phyloP scores from a whole-genome alignment of 2,329 filamentous ascomycete genomes.

The Torrubiella hemipterigena region DNA sequence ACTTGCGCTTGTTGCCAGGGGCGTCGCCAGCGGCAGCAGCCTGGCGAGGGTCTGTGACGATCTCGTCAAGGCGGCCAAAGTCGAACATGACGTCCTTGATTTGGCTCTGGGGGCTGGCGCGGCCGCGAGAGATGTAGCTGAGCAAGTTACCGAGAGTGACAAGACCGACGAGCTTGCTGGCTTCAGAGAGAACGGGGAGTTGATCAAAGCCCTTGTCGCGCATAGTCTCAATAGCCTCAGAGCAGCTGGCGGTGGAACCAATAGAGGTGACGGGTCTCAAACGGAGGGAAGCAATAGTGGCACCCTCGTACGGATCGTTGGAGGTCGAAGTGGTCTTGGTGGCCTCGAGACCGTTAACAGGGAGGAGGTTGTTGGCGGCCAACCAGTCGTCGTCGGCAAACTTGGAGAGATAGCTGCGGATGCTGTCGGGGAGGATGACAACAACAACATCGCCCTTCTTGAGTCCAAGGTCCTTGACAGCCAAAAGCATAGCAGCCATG shows the following conservation, averaged over 20 bases:
- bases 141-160: conserved; percentile 93
- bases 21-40: conserved; percentile 30
- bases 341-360: conserved; percentile 40
- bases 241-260: conserved; percentile 55
- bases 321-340: conserved; percentile 24
- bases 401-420: conserved; percentile 94
- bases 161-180: conserved; percentile 70
- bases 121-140: conserved; percentile 75
- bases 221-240: conserved; percentile 94
- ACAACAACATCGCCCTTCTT: conserved; percentile 80
- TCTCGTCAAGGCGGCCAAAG: conserved; percentile 76
- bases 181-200: conserved; percentile 71
- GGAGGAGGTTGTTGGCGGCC: conserved; percentile 84
- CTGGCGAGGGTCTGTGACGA: conserved; percentile 76
- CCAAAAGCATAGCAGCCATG: conserved; percentile 68
- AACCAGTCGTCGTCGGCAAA: conserved; percentile 99
- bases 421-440: conserved; percentile 87
- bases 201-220: conserved; percentile 97
- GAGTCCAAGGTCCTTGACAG: conserved; percentile 64
- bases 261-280: conserved; percentile 92
- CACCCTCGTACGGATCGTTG: conserved; percentile 59
- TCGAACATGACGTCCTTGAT: conserved; percentile 95
- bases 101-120: conserved; percentile 59
- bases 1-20: conserved; percentile 48
- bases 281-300: conserved; percentile 70